Evolutionary conservation across 129 eudicot species (phyloP).

Genomic region (Deinandra increscens): DNA sequence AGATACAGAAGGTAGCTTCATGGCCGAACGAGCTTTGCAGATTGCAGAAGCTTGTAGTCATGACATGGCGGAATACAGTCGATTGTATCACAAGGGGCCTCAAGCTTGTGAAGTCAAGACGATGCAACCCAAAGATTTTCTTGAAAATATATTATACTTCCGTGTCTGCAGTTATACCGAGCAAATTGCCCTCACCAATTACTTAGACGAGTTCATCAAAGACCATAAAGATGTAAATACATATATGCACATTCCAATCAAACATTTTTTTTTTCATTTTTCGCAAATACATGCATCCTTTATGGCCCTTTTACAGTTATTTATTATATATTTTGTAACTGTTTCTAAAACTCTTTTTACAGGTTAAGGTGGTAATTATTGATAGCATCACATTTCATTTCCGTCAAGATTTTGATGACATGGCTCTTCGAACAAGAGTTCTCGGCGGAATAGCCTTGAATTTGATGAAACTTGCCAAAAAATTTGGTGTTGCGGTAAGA

Average conservation of each 20-base stretch:
- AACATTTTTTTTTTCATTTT: no score
- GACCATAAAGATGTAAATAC: slow-evolving; percentile 82
- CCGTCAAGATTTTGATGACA: slow-evolving; percentile 96
- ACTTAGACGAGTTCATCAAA: slow-evolving; percentile 66
- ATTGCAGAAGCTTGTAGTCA: slow-evolving; percentile 83
- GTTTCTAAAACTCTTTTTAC: slow-evolving; percentile 11
- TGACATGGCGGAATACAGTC: slow-evolving; percentile 60
- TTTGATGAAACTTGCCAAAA: slow-evolving; percentile 81
- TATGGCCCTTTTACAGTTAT: no score
- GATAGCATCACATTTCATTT: slow-evolving; percentile 92
- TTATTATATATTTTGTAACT: no score
- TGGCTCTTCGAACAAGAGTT: slow-evolving; percentile 86
- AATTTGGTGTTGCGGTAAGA: slow-evolving; percentile 76
- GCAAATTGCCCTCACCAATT: slow-evolving; percentile 71
- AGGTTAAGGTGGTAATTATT: slow-evolving; percentile 82
- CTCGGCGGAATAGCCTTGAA: slow-evolving; percentile 82
- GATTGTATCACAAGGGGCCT: slow-evolving; percentile 42
- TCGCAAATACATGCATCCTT: no score
- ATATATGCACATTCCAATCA: background rate
- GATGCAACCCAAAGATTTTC: slow-evolving; percentile 61
- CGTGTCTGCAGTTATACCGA: slow-evolving; percentile 91
- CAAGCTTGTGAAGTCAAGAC: slow-evolving; percentile 34
- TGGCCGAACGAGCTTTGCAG: slow-evolving; percentile 95
- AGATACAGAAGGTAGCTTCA: slow-evolving; percentile 99
- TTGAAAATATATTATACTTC: slow-evolving; percentile 73